Evolutionary conservation across 306 rosid species (phyloP), one percentile per base, ranked within the genome.

Genomic region (Quercus engelmannii): DNA sequence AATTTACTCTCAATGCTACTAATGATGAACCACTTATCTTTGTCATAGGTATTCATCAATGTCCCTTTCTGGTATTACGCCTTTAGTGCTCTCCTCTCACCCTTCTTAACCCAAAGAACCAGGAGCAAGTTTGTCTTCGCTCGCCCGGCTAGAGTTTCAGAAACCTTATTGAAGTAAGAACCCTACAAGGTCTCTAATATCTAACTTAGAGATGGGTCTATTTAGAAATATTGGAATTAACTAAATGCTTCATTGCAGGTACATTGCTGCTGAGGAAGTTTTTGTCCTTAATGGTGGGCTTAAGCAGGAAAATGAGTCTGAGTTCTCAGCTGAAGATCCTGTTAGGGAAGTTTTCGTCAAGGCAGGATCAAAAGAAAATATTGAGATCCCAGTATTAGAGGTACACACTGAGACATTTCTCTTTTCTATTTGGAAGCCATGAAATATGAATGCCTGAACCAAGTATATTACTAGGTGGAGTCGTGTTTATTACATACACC

Each of bases 21-120:
- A 82, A 79, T 14, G 6, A 23, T 35, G 49, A 71, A 73, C 72
- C 4, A 57, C 69, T 33, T 78, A 49, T 73, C 18, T 74, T 78
- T 75, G 71, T 7, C 73, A 75, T 35, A 88, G 91, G 80, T 88
- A 63, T 85, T 88, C 83, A 88, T 88, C 83, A 88, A 88, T 81
- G 91, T 81, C 64, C 91, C 91, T 46, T 88, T 85, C 74, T 88
- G 91, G 91, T 85, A 77, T 58, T 88, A 88, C 77, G 91, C 91
- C 65, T 73, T 88, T 17, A 85, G 71, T 76, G 87, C 89, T 3
- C 84, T 88, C 19, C 52, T 85, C 21, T 85, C 84, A 20, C 91
- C 91, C 8, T 88, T 88, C 86, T 74, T 88, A 52, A 83, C 89
- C 54, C 91, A 85, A 83, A 85, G 89, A 76, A 80, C 91, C 55